Evolutionary conservation across 306 rosid genomes (phyloP).

Genomic region (Cicer bijugum): DNA sequence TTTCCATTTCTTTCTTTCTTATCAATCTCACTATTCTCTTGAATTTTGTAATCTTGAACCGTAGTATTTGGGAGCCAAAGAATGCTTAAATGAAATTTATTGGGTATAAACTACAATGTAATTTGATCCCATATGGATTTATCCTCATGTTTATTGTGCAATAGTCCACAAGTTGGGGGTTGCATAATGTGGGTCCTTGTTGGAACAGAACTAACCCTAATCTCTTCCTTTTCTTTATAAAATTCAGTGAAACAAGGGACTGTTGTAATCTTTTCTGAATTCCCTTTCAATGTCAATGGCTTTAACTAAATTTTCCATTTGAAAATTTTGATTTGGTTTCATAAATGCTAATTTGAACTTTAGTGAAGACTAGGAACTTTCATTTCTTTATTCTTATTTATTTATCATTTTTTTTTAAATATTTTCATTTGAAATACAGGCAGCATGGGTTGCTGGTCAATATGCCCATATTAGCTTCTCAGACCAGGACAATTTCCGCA

Average conservation of each 20-base stretch:
- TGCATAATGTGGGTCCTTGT: not conserved
- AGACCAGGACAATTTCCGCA: constrained; percentile 81
- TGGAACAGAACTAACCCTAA: not conserved
- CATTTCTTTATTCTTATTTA: not conserved
- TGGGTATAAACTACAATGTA: not conserved
- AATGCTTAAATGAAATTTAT: constrained; percentile 20
- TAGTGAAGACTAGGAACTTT: not conserved
- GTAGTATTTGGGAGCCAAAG: not conserved
- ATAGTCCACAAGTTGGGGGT: not conserved
- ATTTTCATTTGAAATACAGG: constrained; percentile 55
- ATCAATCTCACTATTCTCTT: not conserved
- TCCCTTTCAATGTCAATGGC: not conserved
- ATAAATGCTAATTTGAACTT: constrained; percentile 1
- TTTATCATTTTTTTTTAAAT: not conserved
- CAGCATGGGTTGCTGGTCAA: constrained; percentile 99
- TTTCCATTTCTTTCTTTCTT: not conserved
- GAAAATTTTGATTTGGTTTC: constrained; percentile 8
- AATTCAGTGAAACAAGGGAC: not conserved
- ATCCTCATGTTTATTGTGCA: not conserved
- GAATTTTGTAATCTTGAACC: not conserved
- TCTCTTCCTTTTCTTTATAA: not conserved
- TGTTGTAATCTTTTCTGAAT: not conserved
- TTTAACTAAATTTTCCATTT: not conserved
- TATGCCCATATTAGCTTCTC: constrained; percentile 87
- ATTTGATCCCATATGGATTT: not conserved